Base-by-base conservation (phyloP, 345 rosid genomes). In the Anastatica hierochuntica region DNA sequence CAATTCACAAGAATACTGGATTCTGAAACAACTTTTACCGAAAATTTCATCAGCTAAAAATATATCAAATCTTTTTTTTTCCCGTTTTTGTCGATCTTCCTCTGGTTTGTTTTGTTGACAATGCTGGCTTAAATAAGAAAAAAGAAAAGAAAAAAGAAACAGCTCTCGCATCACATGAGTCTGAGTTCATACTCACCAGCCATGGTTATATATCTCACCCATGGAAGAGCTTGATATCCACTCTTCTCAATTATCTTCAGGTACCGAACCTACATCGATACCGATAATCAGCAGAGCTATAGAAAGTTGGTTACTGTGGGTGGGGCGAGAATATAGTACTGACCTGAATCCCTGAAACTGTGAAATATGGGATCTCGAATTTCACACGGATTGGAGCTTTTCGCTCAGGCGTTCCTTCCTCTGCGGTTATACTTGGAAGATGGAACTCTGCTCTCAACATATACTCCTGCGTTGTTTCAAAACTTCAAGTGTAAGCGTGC, bases 151-250 rank as follows among this genome's bases (percentile, higher is more conserved):
- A 13, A 9, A 15, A 49, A n/a, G 43, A 40, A 14, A 36, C 4
- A 66, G 38, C 37, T 45, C 66, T 41, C 72, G 60, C 14, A 5
- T 77, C 68, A 82, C 64, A 82, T 70, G 62, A 90, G 92, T 63
- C 98, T 71, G 35, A 88, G 78, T 63, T 92, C 97, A 51, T 92
- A 92, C 68, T 92, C 98, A 27, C 97, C 98, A 52, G 95, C 98
- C 96, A 81, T 92, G 29, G 98, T 88, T 67, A 92, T 92, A 76
- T 88, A 92, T 64, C 98, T 80, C 58, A 88, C 97, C 98, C 98
- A 92, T 55, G 98, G 98, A 60, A 88, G 97, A 49, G 97, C 97
- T 49, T 85, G 98, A 68, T 92, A 92, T 29, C 95, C 95, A 42
- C 94, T 88, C 72, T 92, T 92, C 76, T 92, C 98, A 39, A 92